Evolutionary conservation across 1,284 basidiomycete species (phyloP), one percentile per base, ranked within the genome.

Genomic region (Phellinidium pouzarii): DNA sequence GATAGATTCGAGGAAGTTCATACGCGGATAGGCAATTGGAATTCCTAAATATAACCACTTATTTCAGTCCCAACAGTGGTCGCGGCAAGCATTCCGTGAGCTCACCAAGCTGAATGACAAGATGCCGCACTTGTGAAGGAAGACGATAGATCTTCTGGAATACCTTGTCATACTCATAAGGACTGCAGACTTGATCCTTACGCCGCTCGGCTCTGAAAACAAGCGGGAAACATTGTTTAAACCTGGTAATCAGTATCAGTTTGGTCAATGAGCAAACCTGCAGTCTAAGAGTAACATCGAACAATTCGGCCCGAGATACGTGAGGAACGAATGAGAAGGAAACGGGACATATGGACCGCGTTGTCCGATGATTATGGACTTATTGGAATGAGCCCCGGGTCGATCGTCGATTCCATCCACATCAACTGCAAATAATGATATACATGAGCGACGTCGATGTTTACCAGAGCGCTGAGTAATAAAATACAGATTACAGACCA

Each of bases 11-110:
- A 95, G 70, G 66, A 94, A 93, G 2, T 91, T 89, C 89, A 96
- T 91, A 45, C 94, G 84, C 19, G 94, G 93, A 66, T 96, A 95
- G 7, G 90, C 90, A 58, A 87, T 86, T 0, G 87, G 87, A 48
- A 90, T 81, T 8, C 84, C 80, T 81, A 45, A 4, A 38, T 22
- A 23, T 20, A 31, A 46, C 34, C 41, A 53, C 11, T 5, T 48
- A 11, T 17, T 43, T 44, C 14, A 48, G 20, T 36, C 27, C 20
- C 7, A 22, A 45, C 6, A 37, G 31, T 22, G 44, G 31, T 59
- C 47, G 55, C 57, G 22, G 3, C 6, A 3, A 27, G 44, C 57
- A 26, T 59, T 23, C 19, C 22, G 47, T 22, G 48, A 26, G 58
- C 62, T 44, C 64, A 80, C 89, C 93, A 26, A 92, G 66, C 58